A percentile compares a stretch with the other conserved stretches of the same genome.
phyloP scores from a whole-genome alignment of 148 eudicot species.

The Rheum nobile region DNA sequence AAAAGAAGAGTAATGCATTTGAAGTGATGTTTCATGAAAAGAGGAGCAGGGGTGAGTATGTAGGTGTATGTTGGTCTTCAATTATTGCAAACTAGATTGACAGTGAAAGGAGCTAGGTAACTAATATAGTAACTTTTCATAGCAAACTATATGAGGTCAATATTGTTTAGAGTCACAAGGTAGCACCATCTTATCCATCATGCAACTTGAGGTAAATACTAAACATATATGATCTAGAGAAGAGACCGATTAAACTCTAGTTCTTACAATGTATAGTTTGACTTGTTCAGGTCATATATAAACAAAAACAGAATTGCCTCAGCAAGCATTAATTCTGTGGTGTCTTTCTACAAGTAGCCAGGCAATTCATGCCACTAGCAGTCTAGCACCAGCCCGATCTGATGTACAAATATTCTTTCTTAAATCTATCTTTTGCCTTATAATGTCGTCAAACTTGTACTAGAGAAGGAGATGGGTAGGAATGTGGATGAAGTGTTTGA shows the following conservation, averaged over 20 bases:
- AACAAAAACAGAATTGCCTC: background rate
- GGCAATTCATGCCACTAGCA: background rate
- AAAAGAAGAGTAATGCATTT: no score
- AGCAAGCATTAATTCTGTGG: no score
- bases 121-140: no score
- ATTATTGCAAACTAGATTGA: no score
- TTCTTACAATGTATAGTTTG: background rate
- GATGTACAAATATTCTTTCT: background rate
- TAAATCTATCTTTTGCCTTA: slow-evolving; percentile 23
- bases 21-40: no score
- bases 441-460: slow-evolving; percentile 38
- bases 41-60: no score
- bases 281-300: no score
- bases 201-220: background rate
- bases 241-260: background rate
- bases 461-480: slow-evolving; percentile 73
- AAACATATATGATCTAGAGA: background rate
- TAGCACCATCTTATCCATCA: background rate
- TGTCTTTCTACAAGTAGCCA: background rate
- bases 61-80: no score
- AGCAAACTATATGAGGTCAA: no score
- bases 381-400: background rate
- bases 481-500: slow-evolving; percentile 68
- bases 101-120: no score
- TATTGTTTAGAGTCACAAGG: background rate